phyloP scores from a whole-genome alignment of 1,284 basidiomycete species.

The Naganishia sp. region DNA sequence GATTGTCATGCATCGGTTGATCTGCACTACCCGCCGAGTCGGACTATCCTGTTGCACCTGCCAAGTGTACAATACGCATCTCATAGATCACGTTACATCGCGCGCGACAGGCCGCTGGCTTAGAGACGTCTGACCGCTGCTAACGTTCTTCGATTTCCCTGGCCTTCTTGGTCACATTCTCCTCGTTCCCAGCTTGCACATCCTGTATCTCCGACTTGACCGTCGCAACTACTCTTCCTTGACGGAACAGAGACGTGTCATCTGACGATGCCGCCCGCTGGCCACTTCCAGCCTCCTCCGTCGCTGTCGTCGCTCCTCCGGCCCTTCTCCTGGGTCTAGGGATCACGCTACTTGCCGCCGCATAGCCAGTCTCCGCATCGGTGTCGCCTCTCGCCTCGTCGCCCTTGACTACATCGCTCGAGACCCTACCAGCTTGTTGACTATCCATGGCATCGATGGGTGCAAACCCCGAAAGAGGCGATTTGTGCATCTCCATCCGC shows the following conservation, averaged over 20 bases:
- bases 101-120: too few species aligned
- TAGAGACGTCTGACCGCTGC: background rate
- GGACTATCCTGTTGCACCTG: too few species aligned
- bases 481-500: constrained; percentile 29
- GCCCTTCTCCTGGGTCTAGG: constrained; percentile 22
- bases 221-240: constrained; percentile 23
- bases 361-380: constrained; percentile 17
- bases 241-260: background rate
- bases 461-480: constrained; percentile 24
- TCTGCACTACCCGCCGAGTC: too few species aligned
- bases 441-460: constrained; percentile 23
- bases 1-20: too few species aligned
- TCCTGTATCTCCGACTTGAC: constrained; percentile 27
- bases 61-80: background rate
- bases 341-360: constrained; percentile 17
- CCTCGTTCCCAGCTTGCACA: constrained; percentile 24
- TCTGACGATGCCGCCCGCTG: background rate
- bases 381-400: constrained; percentile 27
- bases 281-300: background rate
- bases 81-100: background rate
- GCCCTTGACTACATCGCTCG: constrained; percentile 28
- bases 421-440: constrained; percentile 26
- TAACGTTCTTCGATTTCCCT: constrained; percentile 17
- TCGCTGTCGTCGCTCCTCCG: constrained; percentile 4
- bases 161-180: constrained; percentile 21